Conservation (phyloP, 345 rosid species). For the Populus deltoides region DNA sequence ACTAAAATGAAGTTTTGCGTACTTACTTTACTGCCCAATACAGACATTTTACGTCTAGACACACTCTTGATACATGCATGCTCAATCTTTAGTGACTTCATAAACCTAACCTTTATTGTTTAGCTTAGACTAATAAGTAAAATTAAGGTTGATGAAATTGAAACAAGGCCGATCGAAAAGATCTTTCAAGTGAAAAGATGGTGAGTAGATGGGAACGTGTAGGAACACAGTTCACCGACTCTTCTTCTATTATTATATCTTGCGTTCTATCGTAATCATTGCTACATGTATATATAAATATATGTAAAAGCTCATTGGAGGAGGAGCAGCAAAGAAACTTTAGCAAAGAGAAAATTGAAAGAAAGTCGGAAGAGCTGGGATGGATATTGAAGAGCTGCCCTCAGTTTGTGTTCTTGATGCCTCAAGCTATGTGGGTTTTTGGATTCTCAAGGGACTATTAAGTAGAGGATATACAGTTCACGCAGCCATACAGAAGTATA, state of each 20-base stretch:
- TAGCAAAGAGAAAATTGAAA: not conserved
- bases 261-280: conserved; percentile 17
- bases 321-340: not conserved
- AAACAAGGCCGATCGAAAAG: not conserved
- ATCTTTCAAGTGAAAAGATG: conserved; percentile 3
- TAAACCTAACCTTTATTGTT: not conserved
- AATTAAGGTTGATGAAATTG: not conserved
- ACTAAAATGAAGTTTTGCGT: too few relatives aligned
- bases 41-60: not conserved
- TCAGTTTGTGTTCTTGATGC: conserved; percentile 83
- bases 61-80: not conserved
- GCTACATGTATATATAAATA: conserved; percentile 24
- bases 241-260: conserved; percentile 28
- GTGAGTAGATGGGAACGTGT: conserved; percentile 64
- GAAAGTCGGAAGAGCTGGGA: not conserved
- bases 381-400: conserved; percentile 39
- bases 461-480: conserved; percentile 73
- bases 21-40: too few relatives aligned
- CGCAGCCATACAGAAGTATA: conserved; percentile 59
- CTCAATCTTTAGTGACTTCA: not conserved
- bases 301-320: conserved; percentile 14
- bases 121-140: not conserved
- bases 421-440: conserved; percentile 77
- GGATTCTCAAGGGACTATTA: conserved; percentile 75
- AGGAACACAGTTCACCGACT: conserved; percentile 58